Percentiles rank a stretch among this genome's conserved stretches.
Conservation (phyloP, 768 basidiomycete genomes). For the Phlebiopsis flavidoalba region DNA sequence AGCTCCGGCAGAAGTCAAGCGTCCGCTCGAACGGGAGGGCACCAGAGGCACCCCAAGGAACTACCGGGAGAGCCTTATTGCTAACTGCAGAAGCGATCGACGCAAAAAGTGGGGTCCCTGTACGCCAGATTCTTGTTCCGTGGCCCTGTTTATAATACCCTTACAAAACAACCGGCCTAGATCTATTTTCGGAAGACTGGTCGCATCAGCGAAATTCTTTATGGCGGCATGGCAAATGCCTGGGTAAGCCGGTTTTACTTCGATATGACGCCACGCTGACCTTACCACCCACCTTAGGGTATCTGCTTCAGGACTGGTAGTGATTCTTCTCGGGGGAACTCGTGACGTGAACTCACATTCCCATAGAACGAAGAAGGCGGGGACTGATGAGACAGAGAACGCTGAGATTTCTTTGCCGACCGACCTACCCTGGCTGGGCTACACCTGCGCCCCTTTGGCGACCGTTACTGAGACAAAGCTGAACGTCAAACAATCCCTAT, state of each 20-base stretch:
- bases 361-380: slow-evolving; percentile 54
- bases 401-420: slow-evolving; percentile 38
- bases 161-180: slow-evolving; percentile 26
- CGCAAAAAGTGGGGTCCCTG: slow-evolving; percentile 62
- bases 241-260: slow-evolving; percentile 46
- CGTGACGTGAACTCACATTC: slow-evolving; percentile 2
- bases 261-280: neutral
- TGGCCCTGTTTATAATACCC: slow-evolving; percentile 16
- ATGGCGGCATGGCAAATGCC: slow-evolving; percentile 61
- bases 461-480: slow-evolving; percentile 37
- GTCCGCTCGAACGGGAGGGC: slow-evolving; percentile 62
- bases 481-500: slow-evolving; percentile 38
- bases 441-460: slow-evolving; percentile 56
- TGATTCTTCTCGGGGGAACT: slow-evolving; percentile 11
- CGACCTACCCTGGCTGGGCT: slow-evolving; percentile 55
- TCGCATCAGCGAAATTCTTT: slow-evolving; percentile 60
- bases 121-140: slow-evolving; percentile 24
- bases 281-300: slow-evolving; percentile 34
- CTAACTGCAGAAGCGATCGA: slow-evolving; percentile 53
- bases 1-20: slow-evolving; percentile 60
- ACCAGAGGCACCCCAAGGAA: slow-evolving; percentile 29
- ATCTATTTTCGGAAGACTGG: slow-evolving; percentile 58
- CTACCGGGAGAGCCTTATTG: slow-evolving; percentile 28
- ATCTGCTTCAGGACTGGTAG: slow-evolving; percentile 66
- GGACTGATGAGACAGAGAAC: slow-evolving; percentile 43